Evolutionary conservation across 2,329 filamentous ascomycete genomes (phyloP), one percentile per base, ranked within the genome.

Genomic region (Penicillium sp.): DNA sequence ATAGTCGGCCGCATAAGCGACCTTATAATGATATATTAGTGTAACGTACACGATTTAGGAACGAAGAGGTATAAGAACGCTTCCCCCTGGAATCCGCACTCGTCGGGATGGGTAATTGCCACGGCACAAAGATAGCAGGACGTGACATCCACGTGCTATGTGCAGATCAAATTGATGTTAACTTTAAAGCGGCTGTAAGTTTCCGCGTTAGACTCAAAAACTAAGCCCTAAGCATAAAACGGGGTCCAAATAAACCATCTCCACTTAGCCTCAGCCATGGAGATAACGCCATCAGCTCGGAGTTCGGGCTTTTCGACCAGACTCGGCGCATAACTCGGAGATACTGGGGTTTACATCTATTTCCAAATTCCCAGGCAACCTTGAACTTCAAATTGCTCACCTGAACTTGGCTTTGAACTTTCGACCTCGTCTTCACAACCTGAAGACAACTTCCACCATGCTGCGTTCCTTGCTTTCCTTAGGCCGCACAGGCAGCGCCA

Each of bases 401-500:
- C 9, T 28, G 2, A 11, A 25, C 16, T 26, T 4, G 17, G 8
- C 16, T 22, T 45, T 4, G 16, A 43, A 17, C 14, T 7, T 12
- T 12, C 3, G 16, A 17, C n/a, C 22, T 22, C 22, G 6, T 8
- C 35, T 26, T 12, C 42, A 11, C 14, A 26, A 10, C 9, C 3
- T 3, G 3, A 25, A 14, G 10, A 19, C 12, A 31, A 17, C 28
- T 16, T 46, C 36, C 5, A 62, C n/a, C 46, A 72, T 73, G 70
- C 28, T 73, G 22, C 69, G 68, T 25, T 71, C 71, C 1, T 57
- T 72, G 10, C 56, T 73, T 12, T 69, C 69, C n/a, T 50, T 69
- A 3, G 64, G 66, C 17, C 65, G 64, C 26, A 41, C 58, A 43
- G 54, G 43, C 51, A 49, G 55, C 50, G 50, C 60, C 33, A 48